phyloP scores from a whole-genome alignment of 352 stramenopile species.

The Halophytophthora polymorphica region DNA sequence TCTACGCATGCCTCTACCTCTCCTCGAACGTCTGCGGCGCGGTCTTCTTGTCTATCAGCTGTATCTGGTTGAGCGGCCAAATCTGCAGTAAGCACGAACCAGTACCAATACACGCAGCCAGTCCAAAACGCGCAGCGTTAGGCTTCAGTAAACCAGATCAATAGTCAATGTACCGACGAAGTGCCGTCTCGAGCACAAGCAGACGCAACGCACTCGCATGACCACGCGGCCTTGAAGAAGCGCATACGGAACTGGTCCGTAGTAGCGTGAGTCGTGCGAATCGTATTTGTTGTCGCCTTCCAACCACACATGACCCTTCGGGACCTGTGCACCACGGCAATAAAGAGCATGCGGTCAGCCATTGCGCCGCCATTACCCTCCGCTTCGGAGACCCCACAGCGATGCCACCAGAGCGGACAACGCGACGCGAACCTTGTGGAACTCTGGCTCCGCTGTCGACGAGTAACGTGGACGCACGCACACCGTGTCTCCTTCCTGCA shows the following conservation, averaged over 20 bases:
- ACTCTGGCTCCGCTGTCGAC: constrained; percentile 65
- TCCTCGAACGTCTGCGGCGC: constrained; percentile 55
- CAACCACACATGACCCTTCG: constrained; percentile 94
- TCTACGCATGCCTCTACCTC: constrained; percentile 22
- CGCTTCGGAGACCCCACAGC: background rate
- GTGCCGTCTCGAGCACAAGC: constrained; percentile 4
- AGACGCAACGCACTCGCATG: constrained; percentile 67
- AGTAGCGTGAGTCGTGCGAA: constrained; percentile 94
- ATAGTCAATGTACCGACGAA: background rate
- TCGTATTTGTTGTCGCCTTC: constrained; percentile 97
- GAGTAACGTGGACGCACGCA: constrained; percentile 68
- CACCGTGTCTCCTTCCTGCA: constrained; percentile 75
- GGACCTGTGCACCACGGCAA: constrained; percentile 35
- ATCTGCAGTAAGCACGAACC: constrained; percentile 52
- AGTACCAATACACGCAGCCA: too few species aligned
- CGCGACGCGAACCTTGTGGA: constrained; percentile 46
- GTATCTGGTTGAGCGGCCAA: constrained; percentile 74
- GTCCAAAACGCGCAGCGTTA: background rate
- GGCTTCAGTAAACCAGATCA: background rate
- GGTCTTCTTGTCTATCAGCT: constrained; percentile 54
- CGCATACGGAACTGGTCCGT: constrained; percentile 91
- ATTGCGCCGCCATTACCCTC: background rate
- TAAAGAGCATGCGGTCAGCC: constrained; percentile 1
- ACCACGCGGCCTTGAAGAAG: constrained; percentile 89
- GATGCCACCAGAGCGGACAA: background rate